Conservation (phyloP, 345 rosid genomes). For the Brassica incana region DNA sequence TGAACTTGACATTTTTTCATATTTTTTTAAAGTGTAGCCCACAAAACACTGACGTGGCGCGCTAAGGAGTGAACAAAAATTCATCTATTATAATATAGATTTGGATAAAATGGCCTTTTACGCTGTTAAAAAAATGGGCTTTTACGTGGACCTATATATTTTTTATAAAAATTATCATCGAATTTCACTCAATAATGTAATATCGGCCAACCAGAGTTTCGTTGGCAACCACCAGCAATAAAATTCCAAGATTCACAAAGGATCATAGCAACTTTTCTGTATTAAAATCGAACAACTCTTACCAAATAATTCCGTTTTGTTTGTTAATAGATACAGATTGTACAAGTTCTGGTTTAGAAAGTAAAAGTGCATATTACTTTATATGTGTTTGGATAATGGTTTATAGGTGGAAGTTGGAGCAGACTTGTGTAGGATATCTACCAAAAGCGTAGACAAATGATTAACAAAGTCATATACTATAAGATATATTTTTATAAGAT, state of each 20-base stretch:
- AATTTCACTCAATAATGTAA: slow-evolving; percentile 28
- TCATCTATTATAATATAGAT: too few species aligned
- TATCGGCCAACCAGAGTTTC: slow-evolving; percentile 37
- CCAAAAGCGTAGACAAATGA: slow-evolving; percentile 16
- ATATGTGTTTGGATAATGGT: slow-evolving; percentile 23
- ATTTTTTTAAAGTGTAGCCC: too few species aligned
- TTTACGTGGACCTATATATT: slow-evolving; percentile 28
- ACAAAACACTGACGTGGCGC: too few species aligned
- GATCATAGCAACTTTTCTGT: slow-evolving; percentile 20
- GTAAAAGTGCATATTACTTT: neutral
- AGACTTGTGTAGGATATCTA: slow-evolving; percentile 22
- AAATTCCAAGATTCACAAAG: slow-evolving; percentile 12
- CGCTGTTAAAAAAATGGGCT: neutral
- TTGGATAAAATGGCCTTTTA: neutral
- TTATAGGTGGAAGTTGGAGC: slow-evolving; percentile 22
- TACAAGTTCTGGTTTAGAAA: neutral
- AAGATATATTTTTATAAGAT: neutral
- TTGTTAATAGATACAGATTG: slow-evolving; percentile 9
- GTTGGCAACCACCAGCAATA: slow-evolving; percentile 40
- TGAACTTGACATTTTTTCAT: too few species aligned
- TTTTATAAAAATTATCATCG: neutral
- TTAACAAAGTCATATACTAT: slow-evolving; percentile 7
- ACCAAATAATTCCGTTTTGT: slow-evolving; percentile 27
- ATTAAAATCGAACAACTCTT: slow-evolving; percentile 13
- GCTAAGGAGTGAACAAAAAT: too few species aligned